Percentiles rank a stretch among this genome's conserved stretches.
Conservation (phyloP, 2,329 filamentous ascomycete species). For the Endoconidiophora laricicola region DNA sequence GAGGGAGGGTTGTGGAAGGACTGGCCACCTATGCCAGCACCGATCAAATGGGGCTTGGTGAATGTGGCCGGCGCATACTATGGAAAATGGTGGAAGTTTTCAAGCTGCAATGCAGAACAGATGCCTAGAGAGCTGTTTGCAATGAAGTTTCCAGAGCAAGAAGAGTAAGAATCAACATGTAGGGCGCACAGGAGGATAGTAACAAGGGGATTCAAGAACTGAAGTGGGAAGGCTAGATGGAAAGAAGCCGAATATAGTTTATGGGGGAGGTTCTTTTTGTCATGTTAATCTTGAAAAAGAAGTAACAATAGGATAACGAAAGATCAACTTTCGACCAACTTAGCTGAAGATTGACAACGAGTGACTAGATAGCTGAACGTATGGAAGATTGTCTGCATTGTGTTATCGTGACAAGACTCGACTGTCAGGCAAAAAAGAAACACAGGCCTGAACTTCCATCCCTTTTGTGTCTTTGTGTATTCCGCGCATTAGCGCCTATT, state of each 20-base stretch:
- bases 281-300: too few species aligned
- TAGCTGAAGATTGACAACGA: too few species aligned
- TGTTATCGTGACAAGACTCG: too few species aligned
- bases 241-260: too few species aligned
- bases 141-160: slow-evolving; percentile 1
- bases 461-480: too few species aligned
- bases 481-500: too few species aligned
- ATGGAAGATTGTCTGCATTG: too few species aligned
- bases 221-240: neutral
- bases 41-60: slow-evolving; percentile 41
- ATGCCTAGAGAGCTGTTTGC: slow-evolving; percentile 38
- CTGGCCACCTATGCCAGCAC: slow-evolving; percentile 48
- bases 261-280: neutral
- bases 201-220: neutral
- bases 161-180: neutral
- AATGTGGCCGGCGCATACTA: slow-evolving; percentile 42
- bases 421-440: too few species aligned
- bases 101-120: slow-evolving; percentile 40
- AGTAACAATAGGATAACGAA: too few species aligned
- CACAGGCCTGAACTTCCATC: too few species aligned
- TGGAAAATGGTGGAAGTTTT: slow-evolving; percentile 46
- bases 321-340: too few species aligned
- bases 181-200: neutral
- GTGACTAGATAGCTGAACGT: too few species aligned
- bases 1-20: slow-evolving; percentile 43